Evolutionary conservation across 805 yeast species (phyloP).

Genomic region (Scheffersomyces lignosus): DNA sequence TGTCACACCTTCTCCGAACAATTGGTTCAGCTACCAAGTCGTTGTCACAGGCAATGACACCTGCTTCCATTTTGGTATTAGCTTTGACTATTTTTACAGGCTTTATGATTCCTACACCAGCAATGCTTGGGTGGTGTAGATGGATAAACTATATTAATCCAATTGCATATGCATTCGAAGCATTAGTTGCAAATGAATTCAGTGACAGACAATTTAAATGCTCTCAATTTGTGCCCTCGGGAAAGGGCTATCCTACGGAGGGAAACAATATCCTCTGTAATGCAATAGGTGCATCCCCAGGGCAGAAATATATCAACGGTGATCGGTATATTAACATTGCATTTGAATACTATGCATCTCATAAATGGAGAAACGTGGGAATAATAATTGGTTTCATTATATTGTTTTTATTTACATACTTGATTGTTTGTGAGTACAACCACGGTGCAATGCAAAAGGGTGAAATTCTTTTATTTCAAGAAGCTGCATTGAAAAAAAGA

Average conservation of each 20-base stretch:
- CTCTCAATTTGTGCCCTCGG: constrained; percentile 49
- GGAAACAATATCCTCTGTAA: constrained; percentile 16
- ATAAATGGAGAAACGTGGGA: constrained; percentile 66
- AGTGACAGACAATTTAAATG: constrained; percentile 47
- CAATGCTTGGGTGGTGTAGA: constrained; percentile 62
- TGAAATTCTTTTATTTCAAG: constrained; percentile 52
- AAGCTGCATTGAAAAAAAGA: constrained; percentile 46
- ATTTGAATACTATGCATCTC: constrained; percentile 42
- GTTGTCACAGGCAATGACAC: constrained; percentile 57
- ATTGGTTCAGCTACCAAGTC: constrained; percentile 23
- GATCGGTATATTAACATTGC: constrained; percentile 33
- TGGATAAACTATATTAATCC: constrained; percentile 67
- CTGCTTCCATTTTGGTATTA: constrained; percentile 51
- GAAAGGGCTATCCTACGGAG: constrained; percentile 24
- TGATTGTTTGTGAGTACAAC: constrained; percentile 50
- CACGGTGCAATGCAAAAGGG: constrained; percentile 29
- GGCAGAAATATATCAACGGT: constrained; percentile 21
- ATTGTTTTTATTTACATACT: constrained; percentile 54
- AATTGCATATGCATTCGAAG: constrained; percentile 56
- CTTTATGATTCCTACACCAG: constrained; percentile 55
- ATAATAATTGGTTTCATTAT: constrained; percentile 55
- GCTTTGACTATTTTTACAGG: constrained; percentile 55
- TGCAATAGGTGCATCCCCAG: constrained; percentile 20
- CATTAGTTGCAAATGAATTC: constrained; percentile 59
- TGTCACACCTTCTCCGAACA: constrained; percentile 38